Base-by-base conservation (phyloP, 2,329 filamentous ascomycete species). In the Pestalotiopsis sp. region DNA sequence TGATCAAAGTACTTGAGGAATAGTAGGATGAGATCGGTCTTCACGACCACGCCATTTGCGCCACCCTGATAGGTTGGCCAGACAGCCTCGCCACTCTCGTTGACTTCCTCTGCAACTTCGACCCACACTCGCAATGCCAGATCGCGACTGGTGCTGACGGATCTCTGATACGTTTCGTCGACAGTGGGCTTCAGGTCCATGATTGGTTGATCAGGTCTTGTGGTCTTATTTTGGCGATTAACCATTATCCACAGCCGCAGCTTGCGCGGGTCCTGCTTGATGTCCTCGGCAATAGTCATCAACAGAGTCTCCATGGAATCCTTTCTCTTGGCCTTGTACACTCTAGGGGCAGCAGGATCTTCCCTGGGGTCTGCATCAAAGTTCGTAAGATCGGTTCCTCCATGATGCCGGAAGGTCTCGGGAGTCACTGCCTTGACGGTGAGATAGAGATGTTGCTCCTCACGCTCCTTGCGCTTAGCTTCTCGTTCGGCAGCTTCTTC, bases 171-270 rank as follows among this genome's bases (percentile, higher is more conserved):
- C 0, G 84, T 83, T 69, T 98, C 94, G 73, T 95, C 93, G 14
- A 96, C 84, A 0, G 91, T 95, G 78, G 94, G 92, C 4, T 91
- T 87, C 2, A 90, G 82, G 76, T 97, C 94, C 78, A 89, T 89
- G 63, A 99, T 90, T 0, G 94, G 93, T 69, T 94, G 91, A 77
- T 99, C 96, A 0, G 97, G 96, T 20, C 96, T 90, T 49, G 94
- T 92, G 0, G 96, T 99, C 81, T 97, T 98, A 79, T 99, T 99
- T 79, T 99, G 96, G 12, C 96, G 92, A 78, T 98, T 98, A 1
- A 99, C 96, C 95, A 99, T 98, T 67, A 94, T 90, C 97, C 96
- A 99, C 20, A 97, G 88, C 25, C 96, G 90, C 27, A 98, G 82
- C 70, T 89, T 88, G 68, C 90, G 89, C 0, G 91, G 85, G 59